Base-by-base conservation (phyloP, 345 rosid genomes). In the Aquilaria malaccensis region DNA sequence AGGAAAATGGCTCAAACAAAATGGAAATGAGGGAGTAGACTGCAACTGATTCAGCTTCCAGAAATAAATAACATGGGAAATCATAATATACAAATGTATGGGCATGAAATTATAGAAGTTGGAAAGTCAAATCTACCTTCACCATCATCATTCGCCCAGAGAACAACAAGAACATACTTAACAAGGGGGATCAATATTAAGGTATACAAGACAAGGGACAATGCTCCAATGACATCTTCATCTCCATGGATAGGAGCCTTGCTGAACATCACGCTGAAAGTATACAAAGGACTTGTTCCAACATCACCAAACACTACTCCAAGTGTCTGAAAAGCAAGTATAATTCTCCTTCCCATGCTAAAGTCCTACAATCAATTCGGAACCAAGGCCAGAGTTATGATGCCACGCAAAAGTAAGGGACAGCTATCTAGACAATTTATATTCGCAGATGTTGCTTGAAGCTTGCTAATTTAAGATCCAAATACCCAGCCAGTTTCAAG, bases 291-390 rank as follows among this genome's bases (percentile, higher is more conserved):
- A 79, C 99, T 95, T 55, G 91, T 95, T 63, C 99, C 99, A 69
- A 95, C 99, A 65, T 91, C 99, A 63, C 99, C 99, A 73, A 95
- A 95, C 41, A 91, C 98, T 74, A 91, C 86, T 50, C 97, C 97
- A 66, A 91, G 87, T 52, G 97, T 95, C 77, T 95, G 99, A 71
- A 82, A 88, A 33, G 94, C 91, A 63, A 95, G 88, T 41, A 84
- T 68, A 69, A 95, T 74, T 73, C 68, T 88, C 87, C 81, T 95
- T 59, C 98, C 86, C 0, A 85, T 55, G 43, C 82, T 81, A 70
- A 83, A 79, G 49, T 86, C 98, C 99, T 95, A 86, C 63, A 77
- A 63, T 22, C 63, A 64, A 61, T 58, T 50, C 56, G 43, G 43
- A 37, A 37, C 43, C 5, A 37, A 37, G 43, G 43, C 43, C 7